phyloP scores from a whole-genome alignment of 2,329 filamentous ascomycete genomes.

The Microdochium trichocladiopsis region DNA sequence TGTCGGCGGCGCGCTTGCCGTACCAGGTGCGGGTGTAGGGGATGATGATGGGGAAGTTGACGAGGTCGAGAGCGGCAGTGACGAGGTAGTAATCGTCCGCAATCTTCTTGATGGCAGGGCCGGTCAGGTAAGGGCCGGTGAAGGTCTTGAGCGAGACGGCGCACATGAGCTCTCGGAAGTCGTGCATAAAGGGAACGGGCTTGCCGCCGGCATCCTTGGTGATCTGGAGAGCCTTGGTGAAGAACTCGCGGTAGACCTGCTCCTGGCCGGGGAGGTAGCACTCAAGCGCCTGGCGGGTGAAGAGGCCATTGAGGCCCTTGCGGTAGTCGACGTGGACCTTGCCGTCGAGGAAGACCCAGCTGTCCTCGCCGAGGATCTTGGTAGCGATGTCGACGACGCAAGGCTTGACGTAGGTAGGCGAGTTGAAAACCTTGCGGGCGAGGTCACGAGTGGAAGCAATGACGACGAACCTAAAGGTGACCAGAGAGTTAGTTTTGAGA shows the following conservation, averaged over 20 bases:
- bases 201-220: conserved; percentile 66
- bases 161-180: conserved; percentile 92
- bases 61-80: conserved; percentile 88
- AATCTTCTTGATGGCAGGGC: conserved; percentile 87
- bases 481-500: conserved; percentile 1
- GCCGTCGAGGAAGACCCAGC: conserved; percentile 97
- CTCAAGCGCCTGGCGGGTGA: conserved; percentile 84
- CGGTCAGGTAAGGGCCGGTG: conserved; percentile 89
- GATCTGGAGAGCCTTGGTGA: conserved; percentile 68
- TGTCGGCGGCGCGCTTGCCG: conserved; percentile 89
- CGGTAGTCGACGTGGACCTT: conserved; percentile 94
- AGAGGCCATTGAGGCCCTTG: conserved; percentile 90
- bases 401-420: conserved; percentile 84
- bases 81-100: conserved; percentile 96
- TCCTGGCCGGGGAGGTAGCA: conserved; percentile 88
- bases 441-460: conserved; percentile 94
- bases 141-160: conserved; percentile 96
- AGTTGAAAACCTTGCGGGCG: conserved; percentile 95
- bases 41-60: conserved; percentile 96
- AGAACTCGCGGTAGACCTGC: conserved; percentile 84
- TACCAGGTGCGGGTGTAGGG: conserved; percentile 96
- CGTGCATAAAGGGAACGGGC: conserved; percentile 79
- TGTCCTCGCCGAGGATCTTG: conserved; percentile 85
- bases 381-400: conserved; percentile 92
- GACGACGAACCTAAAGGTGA: conserved; percentile 76